phyloP scores from a whole-genome alignment of 1,139 yeast genomes.

The Trichomonascaceae sp. region DNA sequence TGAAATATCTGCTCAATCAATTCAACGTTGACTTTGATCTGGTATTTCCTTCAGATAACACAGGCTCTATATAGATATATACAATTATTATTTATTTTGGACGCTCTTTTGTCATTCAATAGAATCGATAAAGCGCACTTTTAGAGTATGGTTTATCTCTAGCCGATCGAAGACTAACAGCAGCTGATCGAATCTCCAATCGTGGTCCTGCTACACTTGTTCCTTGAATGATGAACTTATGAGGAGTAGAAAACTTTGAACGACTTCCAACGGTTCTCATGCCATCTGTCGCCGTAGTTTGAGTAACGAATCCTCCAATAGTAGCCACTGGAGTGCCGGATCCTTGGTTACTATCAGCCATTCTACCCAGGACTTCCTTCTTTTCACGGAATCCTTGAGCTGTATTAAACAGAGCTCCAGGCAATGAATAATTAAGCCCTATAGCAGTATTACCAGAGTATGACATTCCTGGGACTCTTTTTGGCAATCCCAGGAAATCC shows the following conservation, averaged over 20 bases:
- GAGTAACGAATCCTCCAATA: constrained; percentile 18
- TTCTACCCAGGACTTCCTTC: constrained; percentile 65
- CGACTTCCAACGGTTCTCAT: constrained; percentile 4
- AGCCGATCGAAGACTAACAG: constrained; percentile 6
- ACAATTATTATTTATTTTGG: not conserved
- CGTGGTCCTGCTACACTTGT: constrained; percentile 7
- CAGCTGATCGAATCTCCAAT: constrained; percentile 9
- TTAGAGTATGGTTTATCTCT: constrained; percentile 3
- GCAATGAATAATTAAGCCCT: constrained; percentile 46
- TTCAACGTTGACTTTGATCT: constrained; percentile 38
- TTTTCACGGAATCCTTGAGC: constrained; percentile 67
- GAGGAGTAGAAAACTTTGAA: constrained; percentile 7
- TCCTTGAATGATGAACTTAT: constrained; percentile 8
- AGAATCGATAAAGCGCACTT: not conserved
- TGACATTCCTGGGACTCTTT: not conserved
- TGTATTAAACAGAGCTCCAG: constrained; percentile 65
- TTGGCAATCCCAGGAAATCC: constrained; percentile 7
- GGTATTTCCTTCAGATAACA: constrained; percentile 31
- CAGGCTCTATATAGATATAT: constrained; percentile 3
- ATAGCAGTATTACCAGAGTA: constrained; percentile 17
- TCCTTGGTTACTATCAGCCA: constrained; percentile 33
- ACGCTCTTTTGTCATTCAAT: not conserved
- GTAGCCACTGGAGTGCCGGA: constrained; percentile 12
- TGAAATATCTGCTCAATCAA: constrained; percentile 39
- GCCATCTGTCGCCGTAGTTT: constrained; percentile 8